These are phyloP conservation scores for Claviceps paspali DNA, from an alignment of 2,329 filamentous ascomycete species.

Conservation along the genomic window DNA sequence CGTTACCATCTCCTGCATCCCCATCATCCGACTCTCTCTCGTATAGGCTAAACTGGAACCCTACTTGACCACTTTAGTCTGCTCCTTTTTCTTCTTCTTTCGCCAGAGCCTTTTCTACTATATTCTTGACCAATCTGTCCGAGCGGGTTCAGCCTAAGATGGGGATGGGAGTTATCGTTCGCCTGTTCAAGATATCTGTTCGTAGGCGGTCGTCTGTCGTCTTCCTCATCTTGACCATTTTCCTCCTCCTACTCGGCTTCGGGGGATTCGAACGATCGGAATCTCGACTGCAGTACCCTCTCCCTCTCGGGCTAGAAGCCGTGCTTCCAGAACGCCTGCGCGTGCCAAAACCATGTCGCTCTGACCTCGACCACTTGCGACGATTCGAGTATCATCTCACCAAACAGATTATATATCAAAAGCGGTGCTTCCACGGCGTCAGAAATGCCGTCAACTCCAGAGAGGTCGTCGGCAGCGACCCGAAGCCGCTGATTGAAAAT, in stretches of 20 bases:
- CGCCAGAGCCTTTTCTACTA: too few relatives aligned
- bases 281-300: constrained; percentile 5
- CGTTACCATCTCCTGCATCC: background rate
- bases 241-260: constrained; percentile 3
- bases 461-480: constrained; percentile 21
- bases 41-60: background rate
- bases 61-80: too few relatives aligned
- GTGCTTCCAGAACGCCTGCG: constrained; percentile 9
- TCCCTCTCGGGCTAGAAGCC: constrained; percentile 11
- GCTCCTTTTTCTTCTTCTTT: too few relatives aligned
- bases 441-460: constrained; percentile 20
- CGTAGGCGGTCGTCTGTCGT: constrained; percentile 1
- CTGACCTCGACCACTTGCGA: constrained; percentile 16
- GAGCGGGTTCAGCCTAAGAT: background rate
- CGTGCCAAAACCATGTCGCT: constrained; percentile 9
- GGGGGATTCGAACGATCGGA: constrained; percentile 5
- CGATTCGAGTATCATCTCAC: constrained; percentile 20
- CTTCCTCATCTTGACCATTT: background rate
- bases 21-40: too few relatives aligned
- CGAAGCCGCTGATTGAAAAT: constrained; percentile 20
- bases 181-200: constrained; percentile 4
- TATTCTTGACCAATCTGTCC: too few relatives aligned
- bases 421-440: constrained; percentile 27
- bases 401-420: constrained; percentile 26
- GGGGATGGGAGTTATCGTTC: constrained; percentile 6